These are phyloP conservation scores for Colletotrichum neosansevieriae DNA, from an alignment of 2,329 filamentous ascomycete species.

Conservation along the genomic window DNA sequence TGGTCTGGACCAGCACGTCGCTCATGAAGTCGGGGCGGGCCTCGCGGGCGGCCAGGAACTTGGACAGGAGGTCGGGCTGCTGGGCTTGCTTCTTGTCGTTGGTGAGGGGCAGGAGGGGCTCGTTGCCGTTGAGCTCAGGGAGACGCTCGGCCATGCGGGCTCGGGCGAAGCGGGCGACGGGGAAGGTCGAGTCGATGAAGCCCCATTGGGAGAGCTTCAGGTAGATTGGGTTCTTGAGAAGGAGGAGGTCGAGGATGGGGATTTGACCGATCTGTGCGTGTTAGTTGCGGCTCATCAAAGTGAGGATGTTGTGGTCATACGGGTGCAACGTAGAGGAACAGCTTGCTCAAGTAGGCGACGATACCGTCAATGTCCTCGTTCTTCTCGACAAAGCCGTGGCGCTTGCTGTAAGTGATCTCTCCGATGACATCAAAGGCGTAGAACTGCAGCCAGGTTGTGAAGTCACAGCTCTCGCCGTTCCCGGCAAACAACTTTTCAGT, in stretches of 20 bases:
- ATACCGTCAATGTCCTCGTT: conserved; percentile 83
- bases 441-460: conserved; percentile 80
- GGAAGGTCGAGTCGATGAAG: conserved; percentile 75
- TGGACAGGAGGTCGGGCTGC: conserved; percentile 74
- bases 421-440: conserved; percentile 88
- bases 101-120: conserved; percentile 53
- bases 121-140: conserved; percentile 53
- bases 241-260: conserved; percentile 75
- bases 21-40: conserved; percentile 79
- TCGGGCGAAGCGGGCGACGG: conserved; percentile 78
- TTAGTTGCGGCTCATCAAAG: not conserved
- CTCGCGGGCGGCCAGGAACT: conserved; percentile 77
- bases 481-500: conserved; percentile 68
- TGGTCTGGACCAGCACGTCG: conserved; percentile 75
- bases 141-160: conserved; percentile 75
- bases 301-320: conserved; percentile 55
- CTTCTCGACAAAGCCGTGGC: conserved; percentile 80
- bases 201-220: conserved; percentile 76
- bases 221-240: conserved; percentile 81
- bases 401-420: conserved; percentile 80
- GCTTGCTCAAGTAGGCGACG: conserved; percentile 70
- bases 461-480: conserved; percentile 65
- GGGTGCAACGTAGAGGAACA: conserved; percentile 79
- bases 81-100: conserved; percentile 52
- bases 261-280: conserved; percentile 76